Evolutionary conservation across 768 basidiomycete species (phyloP).

Genomic region (Lactarius indigo): DNA sequence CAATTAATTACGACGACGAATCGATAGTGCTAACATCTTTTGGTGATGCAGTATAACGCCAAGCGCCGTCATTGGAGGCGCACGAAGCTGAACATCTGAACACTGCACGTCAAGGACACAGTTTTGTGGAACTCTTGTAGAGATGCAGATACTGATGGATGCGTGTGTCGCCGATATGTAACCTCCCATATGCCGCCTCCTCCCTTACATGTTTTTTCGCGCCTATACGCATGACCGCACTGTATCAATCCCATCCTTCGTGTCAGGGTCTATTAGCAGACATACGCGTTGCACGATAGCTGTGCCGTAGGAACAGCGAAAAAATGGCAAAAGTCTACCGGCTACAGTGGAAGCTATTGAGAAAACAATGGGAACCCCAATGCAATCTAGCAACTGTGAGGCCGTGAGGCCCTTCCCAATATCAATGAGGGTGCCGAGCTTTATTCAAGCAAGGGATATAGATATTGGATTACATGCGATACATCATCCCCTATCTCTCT

Average conservation of each 20-base stretch:
- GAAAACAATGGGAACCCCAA: no score
- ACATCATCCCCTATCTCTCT: not conserved
- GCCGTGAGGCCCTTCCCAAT: not conserved
- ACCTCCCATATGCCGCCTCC: not conserved
- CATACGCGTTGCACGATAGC: not conserved
- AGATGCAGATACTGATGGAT: not conserved
- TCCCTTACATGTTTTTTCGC: not conserved
- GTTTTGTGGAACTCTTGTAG: not conserved
- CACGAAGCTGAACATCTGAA: conserved; percentile 96
- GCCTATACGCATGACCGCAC: not conserved
- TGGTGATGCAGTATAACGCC: conserved; percentile 67
- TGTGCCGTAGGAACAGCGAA: not conserved
- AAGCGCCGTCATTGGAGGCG: conserved; percentile 99
- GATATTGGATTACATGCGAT: no score
- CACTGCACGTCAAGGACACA: not conserved
- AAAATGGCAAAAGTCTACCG: not conserved
- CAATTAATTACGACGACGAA: not conserved
- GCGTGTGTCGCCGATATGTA: not conserved
- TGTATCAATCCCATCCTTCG: not conserved
- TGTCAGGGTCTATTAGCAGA: not conserved
- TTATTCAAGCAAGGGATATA: no score
- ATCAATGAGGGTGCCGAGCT: no score
- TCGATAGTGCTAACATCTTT: not conserved
- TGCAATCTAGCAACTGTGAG: not conserved
- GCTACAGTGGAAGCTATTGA: no score